These are phyloP conservation scores for Pyrus bretschneideri DNA, from an alignment of 306 rosid species.

Conservation along the genomic window DNA sequence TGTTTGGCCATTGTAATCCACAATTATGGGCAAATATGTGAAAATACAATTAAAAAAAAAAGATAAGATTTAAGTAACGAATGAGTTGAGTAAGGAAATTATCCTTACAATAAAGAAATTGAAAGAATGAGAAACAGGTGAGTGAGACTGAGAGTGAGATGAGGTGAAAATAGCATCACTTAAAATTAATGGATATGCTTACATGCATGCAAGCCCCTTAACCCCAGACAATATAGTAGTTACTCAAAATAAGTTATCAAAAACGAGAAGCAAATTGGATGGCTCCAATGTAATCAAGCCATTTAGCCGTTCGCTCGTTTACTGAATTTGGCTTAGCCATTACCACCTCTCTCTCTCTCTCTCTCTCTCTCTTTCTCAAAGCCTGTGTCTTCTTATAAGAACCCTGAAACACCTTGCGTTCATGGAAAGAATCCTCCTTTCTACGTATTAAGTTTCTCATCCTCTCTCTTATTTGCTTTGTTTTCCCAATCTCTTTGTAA, in stretches of 20 bases:
- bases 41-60: no score
- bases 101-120: background rate
- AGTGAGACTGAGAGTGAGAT: background rate
- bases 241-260: background rate
- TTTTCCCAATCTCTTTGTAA: constrained; percentile 43
- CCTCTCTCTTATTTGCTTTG: constrained; percentile 42
- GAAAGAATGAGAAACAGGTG: background rate
- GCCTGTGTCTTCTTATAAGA: constrained; percentile 27
- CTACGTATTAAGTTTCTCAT: background rate
- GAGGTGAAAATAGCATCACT: background rate
- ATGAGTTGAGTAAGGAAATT: background rate
- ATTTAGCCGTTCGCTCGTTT: constrained; percentile 30
- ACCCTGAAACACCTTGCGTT: background rate
- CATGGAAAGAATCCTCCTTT: constrained; percentile 1
- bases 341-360: background rate
- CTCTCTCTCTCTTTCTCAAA: background rate
- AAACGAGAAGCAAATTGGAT: constrained; percentile 12
- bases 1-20: no score
- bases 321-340: constrained; percentile 20
- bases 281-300: constrained; percentile 37
- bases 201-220: background rate
- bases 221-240: background rate
- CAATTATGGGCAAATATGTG: no score
- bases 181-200: background rate
- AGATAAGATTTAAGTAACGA: background rate